phyloP scores from a whole-genome alignment of 2,329 filamentous ascomycete genomes.

The Byssochlamys sp. region DNA sequence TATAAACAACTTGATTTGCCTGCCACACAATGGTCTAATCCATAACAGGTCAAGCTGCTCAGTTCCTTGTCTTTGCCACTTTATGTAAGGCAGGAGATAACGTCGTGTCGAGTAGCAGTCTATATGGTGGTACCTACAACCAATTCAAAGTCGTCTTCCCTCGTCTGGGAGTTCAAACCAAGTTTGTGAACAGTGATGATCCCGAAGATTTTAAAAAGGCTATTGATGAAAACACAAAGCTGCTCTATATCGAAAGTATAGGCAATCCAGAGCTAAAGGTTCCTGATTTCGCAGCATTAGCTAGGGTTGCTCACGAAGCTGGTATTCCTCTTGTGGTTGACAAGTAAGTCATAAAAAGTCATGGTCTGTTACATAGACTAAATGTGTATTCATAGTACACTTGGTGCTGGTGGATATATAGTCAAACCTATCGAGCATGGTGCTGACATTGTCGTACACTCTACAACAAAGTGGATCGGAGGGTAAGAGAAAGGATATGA shows the following conservation, averaged over 20 bases:
- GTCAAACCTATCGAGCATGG: slow-evolving; percentile 74
- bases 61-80: slow-evolving; percentile 73
- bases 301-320: slow-evolving; percentile 62
- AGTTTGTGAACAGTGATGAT: slow-evolving; percentile 70
- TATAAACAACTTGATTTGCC: no score
- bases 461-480: slow-evolving; percentile 86
- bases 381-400: no score
- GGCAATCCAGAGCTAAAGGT: slow-evolving; percentile 84
- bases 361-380: no score
- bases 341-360: no score
- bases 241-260: slow-evolving; percentile 77
- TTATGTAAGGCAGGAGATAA: slow-evolving; percentile 77
- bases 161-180: slow-evolving; percentile 68
- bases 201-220: slow-evolving; percentile 63
- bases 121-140: slow-evolving; percentile 89
- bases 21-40: no score
- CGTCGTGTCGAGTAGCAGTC: slow-evolving; percentile 73
- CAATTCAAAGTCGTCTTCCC: slow-evolving; percentile 81
- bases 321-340: slow-evolving; percentile 58
- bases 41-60: slow-evolving; percentile 75
- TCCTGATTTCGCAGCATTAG: slow-evolving; percentile 74
- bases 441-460: slow-evolving; percentile 82
- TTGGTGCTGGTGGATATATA: slow-evolving; percentile 79
- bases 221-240: slow-evolving; percentile 84
- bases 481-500: no score